Evolutionary conservation across 1,139 yeast genomes (phyloP).

Genomic region (Kodamaea sp.): DNA sequence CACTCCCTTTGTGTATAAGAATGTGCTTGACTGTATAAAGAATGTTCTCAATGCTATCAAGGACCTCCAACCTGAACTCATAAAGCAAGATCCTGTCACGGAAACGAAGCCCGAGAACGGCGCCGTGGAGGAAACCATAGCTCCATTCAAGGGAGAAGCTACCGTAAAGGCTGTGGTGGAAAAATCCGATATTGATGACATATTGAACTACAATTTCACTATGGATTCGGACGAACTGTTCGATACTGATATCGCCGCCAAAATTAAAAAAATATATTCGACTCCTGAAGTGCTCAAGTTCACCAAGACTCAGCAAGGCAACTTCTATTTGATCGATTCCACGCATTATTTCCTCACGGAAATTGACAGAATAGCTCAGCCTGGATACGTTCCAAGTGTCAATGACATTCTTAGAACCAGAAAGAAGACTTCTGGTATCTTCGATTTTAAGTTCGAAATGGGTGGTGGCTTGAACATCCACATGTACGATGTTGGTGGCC

Average conservation of each 20-base stretch:
- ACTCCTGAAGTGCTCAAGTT: slow-evolving; percentile 57
- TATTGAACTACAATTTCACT: slow-evolving; percentile 50
- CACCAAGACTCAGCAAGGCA: slow-evolving; percentile 62
- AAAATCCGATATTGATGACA: slow-evolving; percentile 46
- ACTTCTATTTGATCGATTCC: slow-evolving; percentile 85
- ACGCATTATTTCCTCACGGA: slow-evolving; percentile 78
- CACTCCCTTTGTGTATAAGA: slow-evolving; percentile 69
- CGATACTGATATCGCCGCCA: slow-evolving; percentile 44
- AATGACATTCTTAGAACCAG: slow-evolving; percentile 84
- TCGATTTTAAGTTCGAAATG: slow-evolving; percentile 77
- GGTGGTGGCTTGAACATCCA: slow-evolving; percentile 72
- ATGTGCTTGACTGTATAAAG: slow-evolving; percentile 66
- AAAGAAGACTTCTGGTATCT: slow-evolving; percentile 91
- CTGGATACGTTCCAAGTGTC: slow-evolving; percentile 68
- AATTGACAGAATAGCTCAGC: slow-evolving; percentile 59
- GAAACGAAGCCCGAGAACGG: slow-evolving; percentile 8
- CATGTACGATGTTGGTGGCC: slow-evolving; percentile 94
- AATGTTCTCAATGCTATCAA: slow-evolving; percentile 58
- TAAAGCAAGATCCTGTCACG: slow-evolving; percentile 29
- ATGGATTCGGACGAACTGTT: slow-evolving; percentile 50
- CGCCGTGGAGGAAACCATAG: slow-evolving; percentile 14
- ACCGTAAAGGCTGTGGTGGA: slow-evolving; percentile 21
- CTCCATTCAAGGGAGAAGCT: slow-evolving; percentile 14
- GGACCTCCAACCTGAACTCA: slow-evolving; percentile 51
- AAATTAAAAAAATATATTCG: slow-evolving; percentile 54